These are phyloP conservation scores for Clitoria ternatea DNA, from an alignment of 306 rosid species.

Conservation along the genomic window DNA sequence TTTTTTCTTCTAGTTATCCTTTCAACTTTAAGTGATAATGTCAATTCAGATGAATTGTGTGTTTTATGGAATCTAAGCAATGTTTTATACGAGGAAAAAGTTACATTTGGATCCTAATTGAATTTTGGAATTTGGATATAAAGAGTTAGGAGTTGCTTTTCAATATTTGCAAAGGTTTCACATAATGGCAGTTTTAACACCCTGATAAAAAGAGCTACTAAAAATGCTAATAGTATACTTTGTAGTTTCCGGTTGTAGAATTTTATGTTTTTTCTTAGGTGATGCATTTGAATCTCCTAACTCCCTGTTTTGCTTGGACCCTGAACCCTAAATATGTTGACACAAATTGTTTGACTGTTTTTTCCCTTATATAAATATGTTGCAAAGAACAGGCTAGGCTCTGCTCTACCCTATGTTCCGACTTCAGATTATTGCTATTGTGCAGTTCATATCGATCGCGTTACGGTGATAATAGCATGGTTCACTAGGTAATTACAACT, in stretches of 20 bases:
- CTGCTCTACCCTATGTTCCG: too few species aligned
- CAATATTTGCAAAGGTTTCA: not conserved
- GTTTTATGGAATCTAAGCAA: not conserved
- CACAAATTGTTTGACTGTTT: not conserved
- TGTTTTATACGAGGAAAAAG: not conserved
- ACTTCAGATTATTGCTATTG: not conserved
- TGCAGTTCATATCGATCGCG: not conserved
- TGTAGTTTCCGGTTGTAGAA: not conserved
- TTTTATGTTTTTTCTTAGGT: not conserved
- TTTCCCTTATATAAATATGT: not conserved
- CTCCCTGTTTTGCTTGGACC: not conserved
- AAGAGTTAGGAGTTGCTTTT: not conserved
- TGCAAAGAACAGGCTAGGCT: not conserved
- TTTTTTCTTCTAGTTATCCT: not conserved
- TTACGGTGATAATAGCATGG: not conserved
- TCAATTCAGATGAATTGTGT: not conserved
- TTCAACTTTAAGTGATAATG: not conserved
- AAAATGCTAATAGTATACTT: too few species aligned
- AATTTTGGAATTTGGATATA: not conserved
- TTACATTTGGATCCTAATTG: not conserved
- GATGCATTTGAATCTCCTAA: not conserved
- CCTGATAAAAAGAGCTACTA: not conserved
- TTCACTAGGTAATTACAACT: not conserved
- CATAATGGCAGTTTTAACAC: not conserved
- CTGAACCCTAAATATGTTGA: too few species aligned